Evolutionary conservation across 164 flowering plant genomes (phyloP).

Genomic region (Vitis cinerea): DNA sequence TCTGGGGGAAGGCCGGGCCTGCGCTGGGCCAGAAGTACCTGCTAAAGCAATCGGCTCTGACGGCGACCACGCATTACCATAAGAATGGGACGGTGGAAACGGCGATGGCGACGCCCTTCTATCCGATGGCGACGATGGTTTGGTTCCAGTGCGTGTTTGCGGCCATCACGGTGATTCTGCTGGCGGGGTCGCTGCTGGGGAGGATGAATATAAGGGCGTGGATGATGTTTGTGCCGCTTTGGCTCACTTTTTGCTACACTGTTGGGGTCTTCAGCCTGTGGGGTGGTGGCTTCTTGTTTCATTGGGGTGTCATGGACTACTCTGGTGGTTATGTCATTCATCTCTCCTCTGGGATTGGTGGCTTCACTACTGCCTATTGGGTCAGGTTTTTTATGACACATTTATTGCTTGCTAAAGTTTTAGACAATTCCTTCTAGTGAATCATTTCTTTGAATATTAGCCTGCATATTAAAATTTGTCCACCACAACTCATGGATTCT

Average conservation of each 20-base stretch:
- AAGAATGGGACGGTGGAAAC: neutral
- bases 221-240: constrained; percentile 10
- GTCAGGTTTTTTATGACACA: neutral
- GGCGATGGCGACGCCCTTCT: constrained; percentile 5
- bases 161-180: constrained; percentile 3
- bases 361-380: constrained; percentile 6
- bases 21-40: constrained; percentile 11
- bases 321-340: constrained; percentile 10
- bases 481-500: too few species aligned
- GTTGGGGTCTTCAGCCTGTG: constrained; percentile 6
- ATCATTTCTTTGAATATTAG: too few species aligned
- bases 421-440: too few species aligned
- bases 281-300: constrained; percentile 9
- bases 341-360: constrained; percentile 8
- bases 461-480: too few species aligned
- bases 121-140: constrained; percentile 9
- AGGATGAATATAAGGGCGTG: constrained; percentile 5
- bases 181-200: constrained; percentile 4
- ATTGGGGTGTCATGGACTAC: constrained; percentile 8
- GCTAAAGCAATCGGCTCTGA: neutral
- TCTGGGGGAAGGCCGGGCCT: constrained; percentile 12
- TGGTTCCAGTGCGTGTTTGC: constrained; percentile 11
- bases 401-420: too few species aligned
- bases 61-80: constrained; percentile 1
- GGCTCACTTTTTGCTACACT: constrained; percentile 6